Evolutionary conservation across 2,329 filamentous ascomycete genomes (phyloP), one percentile per base, ranked within the genome.

Genomic region (Verticillium nubilum): DNA sequence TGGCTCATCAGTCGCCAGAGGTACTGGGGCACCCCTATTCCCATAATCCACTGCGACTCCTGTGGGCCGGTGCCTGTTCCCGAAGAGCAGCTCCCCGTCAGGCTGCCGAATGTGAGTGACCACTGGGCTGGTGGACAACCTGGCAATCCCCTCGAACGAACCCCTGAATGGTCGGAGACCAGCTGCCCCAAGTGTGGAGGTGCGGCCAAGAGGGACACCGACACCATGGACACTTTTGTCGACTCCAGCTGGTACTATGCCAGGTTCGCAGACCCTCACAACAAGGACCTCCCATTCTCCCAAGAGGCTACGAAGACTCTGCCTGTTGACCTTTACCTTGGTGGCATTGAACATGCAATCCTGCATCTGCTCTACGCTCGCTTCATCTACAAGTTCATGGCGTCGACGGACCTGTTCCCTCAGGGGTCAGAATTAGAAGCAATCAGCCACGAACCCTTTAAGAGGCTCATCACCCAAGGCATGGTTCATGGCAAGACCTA

Each of bases 161-260:
- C 87, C 1, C 75, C 86, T 13, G 85, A 88, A 7, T 97, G 91
- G 86, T 80, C 91, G 53, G 85, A 92, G 66, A 90, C 87, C 0
- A 72, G 79, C 2, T 97, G 92, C 69, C 92, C 92, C 5, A 84
- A 84, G 65, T 97, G 92, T 67, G 76, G 82, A 17, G 80, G 83
- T 1, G 75, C 85, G 26, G 92, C 91, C 6, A 89, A 86, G 70
- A 84, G 92, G 63, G 92, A 97, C 64, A 96, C 92, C 0, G 92
- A 97, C 71, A 97, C 92, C 2, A 96, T 97, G 92, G 92, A 97
- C 72, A 97, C 92, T 0, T 97, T 97, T 74, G 92, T 97, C 62
- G 92, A 96, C 74, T 96, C 92, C 1, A 96, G 92, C 58, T 97
- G 92, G 92, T 97, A 97, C 73, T 96, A 88, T 68, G 86, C 93